Percentiles rank a stretch among this genome's conserved stretches.
These are phyloP conservation scores for Aspergillus sp. DNA, from an alignment of 2,329 filamentous ascomycete genomes.

Conservation along the genomic window DNA sequence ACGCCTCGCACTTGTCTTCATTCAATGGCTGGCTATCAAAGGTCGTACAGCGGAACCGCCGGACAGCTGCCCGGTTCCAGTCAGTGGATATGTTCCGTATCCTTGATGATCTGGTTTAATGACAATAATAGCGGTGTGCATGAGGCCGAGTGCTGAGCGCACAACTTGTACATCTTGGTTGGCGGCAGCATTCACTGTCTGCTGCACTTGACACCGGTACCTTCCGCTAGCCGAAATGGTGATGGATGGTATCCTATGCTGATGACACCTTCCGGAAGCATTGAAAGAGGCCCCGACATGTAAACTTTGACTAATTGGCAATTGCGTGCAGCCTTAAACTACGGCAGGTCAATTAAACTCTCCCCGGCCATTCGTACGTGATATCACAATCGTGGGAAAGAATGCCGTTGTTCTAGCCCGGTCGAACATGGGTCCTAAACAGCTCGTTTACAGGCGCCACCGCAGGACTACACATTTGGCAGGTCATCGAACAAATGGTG, in stretches of 20 bases:
- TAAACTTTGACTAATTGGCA: not conserved
- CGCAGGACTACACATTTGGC: not conserved
- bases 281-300: not conserved
- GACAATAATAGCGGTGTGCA: constrained; percentile 16
- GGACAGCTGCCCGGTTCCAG: not conserved
- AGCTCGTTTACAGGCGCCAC: constrained; percentile 13
- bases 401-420: constrained; percentile 14
- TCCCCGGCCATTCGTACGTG: constrained; percentile 2
- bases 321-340: not conserved
- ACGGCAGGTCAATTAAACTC: not conserved
- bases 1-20: not conserved
- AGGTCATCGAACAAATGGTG: not conserved
- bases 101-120: not conserved
- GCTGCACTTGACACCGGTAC: not conserved
- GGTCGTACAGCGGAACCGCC: constrained; percentile 3
- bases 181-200: not conserved
- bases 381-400: constrained; percentile 9
- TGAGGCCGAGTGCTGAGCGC: constrained; percentile 13
- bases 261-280: not conserved
- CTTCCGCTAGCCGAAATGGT: not conserved
- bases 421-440: constrained; percentile 2
- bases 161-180: constrained; percentile 7
- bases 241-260: not conserved
- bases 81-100: not conserved
- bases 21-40: not conserved